Conservation (phyloP, 306 rosid genomes). For the Casuarina equisetifolia region DNA sequence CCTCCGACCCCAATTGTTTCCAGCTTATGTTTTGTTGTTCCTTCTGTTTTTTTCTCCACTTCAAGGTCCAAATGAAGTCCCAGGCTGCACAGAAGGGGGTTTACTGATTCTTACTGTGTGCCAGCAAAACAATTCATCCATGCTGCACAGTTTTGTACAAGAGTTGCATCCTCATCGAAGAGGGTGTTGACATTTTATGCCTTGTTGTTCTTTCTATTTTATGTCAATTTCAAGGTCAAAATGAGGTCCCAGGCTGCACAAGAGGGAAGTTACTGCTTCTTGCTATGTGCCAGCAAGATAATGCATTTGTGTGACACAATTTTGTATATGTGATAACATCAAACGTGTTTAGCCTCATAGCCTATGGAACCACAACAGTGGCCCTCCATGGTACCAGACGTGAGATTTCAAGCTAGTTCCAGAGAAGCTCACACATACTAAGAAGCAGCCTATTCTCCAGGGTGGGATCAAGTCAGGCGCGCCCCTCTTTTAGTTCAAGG, state of each 20-base stretch:
- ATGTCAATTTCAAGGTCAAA: neutral
- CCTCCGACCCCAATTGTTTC: neutral
- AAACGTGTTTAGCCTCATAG: too few relatives aligned
- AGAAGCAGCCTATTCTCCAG: too few relatives aligned
- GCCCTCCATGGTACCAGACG: too few relatives aligned
- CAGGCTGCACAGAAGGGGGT: neutral
- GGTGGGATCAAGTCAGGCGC: too few relatives aligned
- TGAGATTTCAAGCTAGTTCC: too few relatives aligned
- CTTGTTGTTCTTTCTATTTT: neutral
- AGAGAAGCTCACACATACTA: too few relatives aligned
- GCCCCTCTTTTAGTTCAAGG: too few relatives aligned
- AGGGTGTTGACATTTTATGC: neutral
- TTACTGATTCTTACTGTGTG: neutral
- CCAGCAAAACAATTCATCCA: neutral
- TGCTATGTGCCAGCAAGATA: neutral
- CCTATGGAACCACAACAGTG: too few relatives aligned
- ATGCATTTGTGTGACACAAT: neutral
- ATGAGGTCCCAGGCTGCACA: neutral
- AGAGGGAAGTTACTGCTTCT: neutral
- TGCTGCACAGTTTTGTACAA: neutral
- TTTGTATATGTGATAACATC: neutral
- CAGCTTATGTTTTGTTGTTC: neutral
- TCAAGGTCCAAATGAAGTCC: neutral
- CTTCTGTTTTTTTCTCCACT: neutral
- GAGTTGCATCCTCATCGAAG: too few relatives aligned